Percentiles rank a stretch among this genome's conserved stretches.
These are phyloP conservation scores for Lablab purpureus DNA, from an alignment of 306 rosid species.

Conservation along the genomic window DNA sequence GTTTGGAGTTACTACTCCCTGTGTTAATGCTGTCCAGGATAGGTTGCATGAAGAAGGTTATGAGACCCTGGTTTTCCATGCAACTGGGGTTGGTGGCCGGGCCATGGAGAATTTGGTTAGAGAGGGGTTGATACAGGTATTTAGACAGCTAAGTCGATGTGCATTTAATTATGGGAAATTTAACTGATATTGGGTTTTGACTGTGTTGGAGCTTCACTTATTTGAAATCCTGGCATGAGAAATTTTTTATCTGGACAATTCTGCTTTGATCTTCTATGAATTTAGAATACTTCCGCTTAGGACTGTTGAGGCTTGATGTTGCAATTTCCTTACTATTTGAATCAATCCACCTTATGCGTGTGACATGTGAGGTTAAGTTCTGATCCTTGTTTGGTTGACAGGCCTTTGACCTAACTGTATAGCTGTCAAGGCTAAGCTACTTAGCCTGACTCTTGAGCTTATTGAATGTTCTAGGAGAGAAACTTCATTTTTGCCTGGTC, in stretches of 20 bases:
- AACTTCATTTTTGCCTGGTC: neutral
- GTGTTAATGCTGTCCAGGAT: conserved; percentile 74
- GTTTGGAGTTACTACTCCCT: conserved; percentile 93
- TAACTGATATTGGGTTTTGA: conserved; percentile 26
- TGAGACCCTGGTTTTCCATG: conserved; percentile 88
- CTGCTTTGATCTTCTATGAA: conserved; percentile 12
- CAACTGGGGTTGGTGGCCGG: conserved; percentile 95
- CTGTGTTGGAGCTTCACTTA: conserved; percentile 12
- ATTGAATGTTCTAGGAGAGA: conserved; percentile 1
- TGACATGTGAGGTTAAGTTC: neutral
- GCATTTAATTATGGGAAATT: conserved; percentile 7
- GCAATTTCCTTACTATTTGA: neutral
- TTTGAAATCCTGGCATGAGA: conserved; percentile 29
- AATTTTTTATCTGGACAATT: neutral
- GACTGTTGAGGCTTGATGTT: neutral
- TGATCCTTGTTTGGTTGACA: neutral
- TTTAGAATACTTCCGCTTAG: neutral
- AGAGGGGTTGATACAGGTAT: conserved; percentile 90
- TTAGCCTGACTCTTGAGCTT: neutral
- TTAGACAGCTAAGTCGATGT: conserved; percentile 5
- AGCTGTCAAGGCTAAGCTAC: conserved; percentile 10
- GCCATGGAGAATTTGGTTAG: conserved; percentile 94
- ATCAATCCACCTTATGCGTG: neutral
- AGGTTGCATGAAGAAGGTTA: conserved; percentile 77
- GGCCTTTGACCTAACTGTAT: neutral